Base-by-base conservation (phyloP, 768 basidiomycete species). In the Chlorophyllum brunneum region DNA sequence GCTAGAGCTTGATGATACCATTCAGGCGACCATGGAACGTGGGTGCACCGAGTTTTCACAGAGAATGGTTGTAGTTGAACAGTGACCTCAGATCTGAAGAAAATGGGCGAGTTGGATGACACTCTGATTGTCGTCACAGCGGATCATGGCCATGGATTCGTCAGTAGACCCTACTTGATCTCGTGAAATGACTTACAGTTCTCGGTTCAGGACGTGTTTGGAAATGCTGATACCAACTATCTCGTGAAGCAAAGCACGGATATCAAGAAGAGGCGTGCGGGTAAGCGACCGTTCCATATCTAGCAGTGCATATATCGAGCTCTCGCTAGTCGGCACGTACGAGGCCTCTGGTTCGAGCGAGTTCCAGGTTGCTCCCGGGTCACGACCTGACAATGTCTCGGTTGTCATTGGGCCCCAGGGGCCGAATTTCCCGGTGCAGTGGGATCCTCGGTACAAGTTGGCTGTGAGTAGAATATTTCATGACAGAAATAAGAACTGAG, bases 61-160 rank as follows among this genome's bases (percentile, higher is more conserved):
- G n/a, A n/a, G n/a, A n/a, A n/a, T n/a, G n/a, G n/a, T n/a, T n/a
- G n/a, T n/a, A n/a, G n/a, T n/a, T n/a, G n/a, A n/a, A n/a, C n/a
- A n/a, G n/a, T n/a, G n/a, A n/a, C n/a, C n/a, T n/a, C n/a, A n/a
- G n/a, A 75, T 56, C 60, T 76, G 49, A 70, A 73, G 63, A 60
- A 67, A 55, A 73, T 74, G 42, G 73, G 74, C 23, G 70, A 74
- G 54, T 64, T 65, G 30, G 68, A 76, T 7, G 59, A 74, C 46
- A 76, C 73, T 1, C 59, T 76, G 15, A 74, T 74, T 41, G 67
- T 76, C 45, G 68, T 74, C 20, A 76, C 74, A 43, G 74, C 74
- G 46, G 74, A 76, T 56, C 74, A 76, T 48, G 74, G 74, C 15
- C 74, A 76, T 52, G 74, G 74, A 7, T 76, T 76, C 49, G 73